These are phyloP conservation scores for Salix suchowensis DNA, from an alignment of 345 rosid species.

Conservation along the genomic window DNA sequence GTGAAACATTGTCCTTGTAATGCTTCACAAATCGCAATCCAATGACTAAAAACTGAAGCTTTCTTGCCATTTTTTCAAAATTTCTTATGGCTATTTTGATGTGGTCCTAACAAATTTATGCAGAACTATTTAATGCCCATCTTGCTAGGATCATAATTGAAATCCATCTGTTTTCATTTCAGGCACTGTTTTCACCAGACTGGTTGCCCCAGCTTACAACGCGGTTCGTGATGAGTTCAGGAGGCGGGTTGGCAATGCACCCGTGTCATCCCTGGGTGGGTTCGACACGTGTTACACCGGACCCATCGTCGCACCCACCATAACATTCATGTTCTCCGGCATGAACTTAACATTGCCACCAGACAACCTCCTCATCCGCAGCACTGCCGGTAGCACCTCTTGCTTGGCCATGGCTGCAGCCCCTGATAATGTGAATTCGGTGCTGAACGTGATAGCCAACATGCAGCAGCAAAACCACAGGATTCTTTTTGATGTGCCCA, in stretches of 20 bases:
- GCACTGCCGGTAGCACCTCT: constrained; percentile 69
- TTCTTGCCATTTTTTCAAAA: not conserved
- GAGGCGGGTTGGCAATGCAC: constrained; percentile 41
- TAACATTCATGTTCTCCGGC: constrained; percentile 78
- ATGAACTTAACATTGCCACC: constrained; percentile 79
- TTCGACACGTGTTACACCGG: constrained; percentile 93
- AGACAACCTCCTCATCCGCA: constrained; percentile 76
- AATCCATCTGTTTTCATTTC: not conserved
- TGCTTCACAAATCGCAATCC: not conserved
- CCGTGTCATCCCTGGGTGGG: constrained; percentile 72
- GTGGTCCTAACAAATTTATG: not conserved
- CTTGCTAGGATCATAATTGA: too few relatives aligned
- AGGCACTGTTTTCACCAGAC: constrained; percentile 81
- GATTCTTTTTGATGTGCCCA: constrained; percentile 67
- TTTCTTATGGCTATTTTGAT: not conserved
- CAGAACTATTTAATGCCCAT: too few relatives aligned
- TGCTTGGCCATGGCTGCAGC: constrained; percentile 93
- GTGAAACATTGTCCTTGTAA: not conserved
- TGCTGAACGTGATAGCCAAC: constrained; percentile 81
- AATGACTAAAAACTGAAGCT: not conserved
- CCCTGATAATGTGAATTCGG: constrained; percentile 76
- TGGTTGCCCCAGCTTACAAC: constrained; percentile 64
- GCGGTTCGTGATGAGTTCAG: constrained; percentile 76
- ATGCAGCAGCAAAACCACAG: constrained; percentile 99
- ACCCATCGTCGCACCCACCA: constrained; percentile 59